Evolutionary conservation across 176 grass and related monocot genomes (phyloP).

Genomic region (Bonia amplexicaulis): DNA sequence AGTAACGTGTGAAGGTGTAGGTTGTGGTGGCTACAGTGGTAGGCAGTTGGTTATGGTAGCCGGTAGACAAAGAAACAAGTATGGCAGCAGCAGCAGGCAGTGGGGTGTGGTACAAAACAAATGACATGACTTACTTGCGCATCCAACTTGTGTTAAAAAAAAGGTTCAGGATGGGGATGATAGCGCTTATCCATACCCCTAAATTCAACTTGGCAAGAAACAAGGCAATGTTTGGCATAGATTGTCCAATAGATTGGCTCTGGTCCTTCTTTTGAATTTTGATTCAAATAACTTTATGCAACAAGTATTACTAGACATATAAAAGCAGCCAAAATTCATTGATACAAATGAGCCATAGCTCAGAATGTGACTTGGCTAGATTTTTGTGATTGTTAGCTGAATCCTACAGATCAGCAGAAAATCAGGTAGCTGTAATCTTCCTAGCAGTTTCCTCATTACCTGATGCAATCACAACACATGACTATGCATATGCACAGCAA

Average conservation of each 20-base stretch:
- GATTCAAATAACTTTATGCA: not conserved
- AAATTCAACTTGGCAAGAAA: not conserved
- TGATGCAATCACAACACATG: slow-evolving; percentile 5
- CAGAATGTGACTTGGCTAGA: not conserved
- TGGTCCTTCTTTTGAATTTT: not conserved
- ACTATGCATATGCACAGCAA: not conserved
- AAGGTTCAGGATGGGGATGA: not conserved
- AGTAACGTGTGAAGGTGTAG: not conserved
- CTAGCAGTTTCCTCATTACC: not conserved
- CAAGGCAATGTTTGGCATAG: not conserved
- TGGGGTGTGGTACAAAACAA: not conserved
- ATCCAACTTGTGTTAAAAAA: not conserved
- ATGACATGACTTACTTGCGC: not conserved
- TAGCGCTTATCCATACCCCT: not conserved
- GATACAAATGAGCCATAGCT: not conserved
- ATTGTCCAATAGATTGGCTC: not conserved
- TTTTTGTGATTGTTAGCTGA: not conserved
- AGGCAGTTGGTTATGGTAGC: not conserved
- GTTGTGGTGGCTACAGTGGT: not conserved
- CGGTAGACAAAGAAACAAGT: not conserved
- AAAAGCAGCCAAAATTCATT: not conserved
- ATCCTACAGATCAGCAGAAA: not conserved
- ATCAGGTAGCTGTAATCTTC: not conserved
- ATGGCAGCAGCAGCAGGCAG: not conserved
- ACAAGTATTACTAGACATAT: not conserved